These are phyloP conservation scores for Oehlia diaphana DNA, from an alignment of 192 early-diverging fungal species.

Conservation along the genomic window DNA sequence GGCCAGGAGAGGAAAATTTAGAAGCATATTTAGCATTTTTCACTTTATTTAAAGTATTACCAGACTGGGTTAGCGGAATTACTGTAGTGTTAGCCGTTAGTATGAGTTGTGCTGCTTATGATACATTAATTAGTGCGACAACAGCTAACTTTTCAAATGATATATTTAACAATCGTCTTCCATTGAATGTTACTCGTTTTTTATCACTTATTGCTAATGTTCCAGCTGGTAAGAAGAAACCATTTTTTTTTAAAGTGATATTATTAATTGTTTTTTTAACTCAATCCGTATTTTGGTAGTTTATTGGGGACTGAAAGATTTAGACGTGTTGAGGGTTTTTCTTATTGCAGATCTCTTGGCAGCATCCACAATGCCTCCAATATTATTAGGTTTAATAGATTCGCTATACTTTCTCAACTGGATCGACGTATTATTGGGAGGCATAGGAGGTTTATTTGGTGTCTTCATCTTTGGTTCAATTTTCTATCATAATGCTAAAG, in stretches of 20 bases:
- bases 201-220: conserved; percentile 43
- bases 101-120: conserved; percentile 63
- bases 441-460: conserved; percentile 51
- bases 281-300: conserved; percentile 19
- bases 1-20: conserved; percentile 42
- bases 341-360: conserved; percentile 57
- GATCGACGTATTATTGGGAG: conserved; percentile 51
- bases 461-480: conserved; percentile 53
- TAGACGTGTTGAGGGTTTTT: conserved; percentile 56
- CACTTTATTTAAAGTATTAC: conserved; percentile 48
- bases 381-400: conserved; percentile 46
- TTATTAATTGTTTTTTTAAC: neutral
- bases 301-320: conserved; percentile 43
- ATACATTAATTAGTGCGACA: conserved; percentile 64
- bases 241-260: neutral
- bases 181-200: conserved; percentile 18
- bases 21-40: conserved; percentile 59
- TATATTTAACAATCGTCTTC: conserved; percentile 32
- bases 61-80: conserved; percentile 57
- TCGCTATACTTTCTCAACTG: conserved; percentile 48
- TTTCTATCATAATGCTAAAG: conserved; percentile 48
- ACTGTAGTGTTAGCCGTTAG: conserved; percentile 55
- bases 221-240: conserved; percentile 33
- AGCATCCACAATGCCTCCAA: conserved; percentile 50
- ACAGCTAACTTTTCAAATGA: conserved; percentile 58